Percentiles rank a stretch among this genome's conserved stretches.
phyloP scores from a whole-genome alignment of 2,329 filamentous ascomycete species.

The Cladosporium colombiae region DNA sequence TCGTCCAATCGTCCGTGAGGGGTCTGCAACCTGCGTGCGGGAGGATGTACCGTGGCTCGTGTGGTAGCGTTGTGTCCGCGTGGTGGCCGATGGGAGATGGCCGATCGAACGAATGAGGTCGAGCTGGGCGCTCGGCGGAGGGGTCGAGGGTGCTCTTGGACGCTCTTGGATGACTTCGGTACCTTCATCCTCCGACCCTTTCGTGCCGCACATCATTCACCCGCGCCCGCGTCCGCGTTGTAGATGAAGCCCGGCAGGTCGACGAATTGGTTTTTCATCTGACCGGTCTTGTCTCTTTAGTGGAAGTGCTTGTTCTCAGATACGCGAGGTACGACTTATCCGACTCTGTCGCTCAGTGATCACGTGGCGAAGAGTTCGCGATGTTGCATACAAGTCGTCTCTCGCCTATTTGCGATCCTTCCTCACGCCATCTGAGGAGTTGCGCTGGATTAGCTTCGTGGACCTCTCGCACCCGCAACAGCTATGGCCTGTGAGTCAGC shows the following conservation, averaged over 20 bases:
- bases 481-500: background rate
- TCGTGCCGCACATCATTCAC: background rate
- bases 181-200: background rate
- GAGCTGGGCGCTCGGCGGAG: slow-evolving; percentile 3
- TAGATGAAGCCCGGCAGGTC: background rate
- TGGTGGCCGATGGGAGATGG: background rate
- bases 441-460: background rate
- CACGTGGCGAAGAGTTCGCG: background rate
- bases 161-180: slow-evolving; percentile 3
- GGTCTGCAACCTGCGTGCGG: background rate
- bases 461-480: background rate
- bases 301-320: background rate
- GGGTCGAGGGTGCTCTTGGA: background rate
- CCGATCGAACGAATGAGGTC: slow-evolving; percentile 8
- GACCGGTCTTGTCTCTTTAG: no score
- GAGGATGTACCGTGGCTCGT: background rate
- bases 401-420: background rate
- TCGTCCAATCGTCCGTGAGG: background rate
- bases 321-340: background rate
- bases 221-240: background rate
- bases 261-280: background rate
- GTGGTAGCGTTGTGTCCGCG: background rate
- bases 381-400: background rate
- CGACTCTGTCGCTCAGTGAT: background rate
- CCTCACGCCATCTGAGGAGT: background rate